Base-by-base conservation (phyloP, 2,329 filamentous ascomycete genomes). In the Fonsecaea pugnacius region DNA sequence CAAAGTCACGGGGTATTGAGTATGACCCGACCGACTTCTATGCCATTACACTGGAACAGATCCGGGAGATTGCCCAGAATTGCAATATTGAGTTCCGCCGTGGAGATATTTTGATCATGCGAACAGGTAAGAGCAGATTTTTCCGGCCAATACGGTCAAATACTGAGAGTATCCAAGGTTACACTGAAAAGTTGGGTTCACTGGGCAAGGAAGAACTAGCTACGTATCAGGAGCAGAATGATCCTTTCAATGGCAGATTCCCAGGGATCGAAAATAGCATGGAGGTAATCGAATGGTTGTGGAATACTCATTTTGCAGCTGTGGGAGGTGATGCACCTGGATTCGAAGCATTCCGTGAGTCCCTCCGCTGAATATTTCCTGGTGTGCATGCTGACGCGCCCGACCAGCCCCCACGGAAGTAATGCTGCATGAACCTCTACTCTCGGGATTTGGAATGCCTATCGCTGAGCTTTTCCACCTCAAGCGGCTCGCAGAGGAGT, bases 101-200 rank as follows among this genome's bases (percentile, higher is more conserved):
- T 1, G 89, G 89, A 3, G 88, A 91, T 65, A 84, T 91, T 58
- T 79, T 91, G 10, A 79, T 91, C 53, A 72, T 91, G n/a, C 82
- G 89, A 16, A 86, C 84, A 1, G 89, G 89, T 38, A 38, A 14
- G 36, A 14, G 10, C n/a, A 2, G 24, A 33, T 8, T 33, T 54
- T 9, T 38, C 10, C 32, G 36, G 36, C 36, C 36, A 38, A 38
- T 38, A 8, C n/a, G n/a, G n/a, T n/a, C n/a, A n/a, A n/a, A n/a
- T n/a, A n/a, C n/a, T n/a, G n/a, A n/a, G n/a, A n/a, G n/a, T n/a
- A n/a, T n/a, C n/a, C n/a, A n/a, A n/a, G n/a, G n/a, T n/a, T n/a
- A n/a, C n/a, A n/a, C n/a, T n/a, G n/a, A n/a, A n/a, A n/a, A n/a
- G n/a, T n/a, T n/a, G n/a, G n/a, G n/a, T n/a, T n/a, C n/a, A 38